These are phyloP conservation scores for Didymella pinodella DNA, from an alignment of 2,329 filamentous ascomycete species.

Conservation along the genomic window DNA sequence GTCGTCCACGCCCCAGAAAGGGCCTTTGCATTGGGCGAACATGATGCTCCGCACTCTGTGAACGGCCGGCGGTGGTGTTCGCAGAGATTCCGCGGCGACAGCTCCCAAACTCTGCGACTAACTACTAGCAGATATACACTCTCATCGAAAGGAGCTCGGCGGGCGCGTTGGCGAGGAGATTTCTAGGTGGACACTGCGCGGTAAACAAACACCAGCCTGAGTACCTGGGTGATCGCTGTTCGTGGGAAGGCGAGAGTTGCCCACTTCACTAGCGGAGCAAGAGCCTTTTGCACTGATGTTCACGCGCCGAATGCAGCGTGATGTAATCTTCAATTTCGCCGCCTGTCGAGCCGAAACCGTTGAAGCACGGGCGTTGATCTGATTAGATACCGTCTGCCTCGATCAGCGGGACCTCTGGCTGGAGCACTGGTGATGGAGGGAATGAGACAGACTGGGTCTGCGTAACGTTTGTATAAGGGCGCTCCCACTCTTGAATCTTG, in stretches of 20 bases:
- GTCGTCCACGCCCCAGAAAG: slow-evolving; percentile 68
- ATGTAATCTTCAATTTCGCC: slow-evolving; percentile 22
- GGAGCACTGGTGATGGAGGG: not conserved
- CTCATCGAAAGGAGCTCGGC: slow-evolving; percentile 24
- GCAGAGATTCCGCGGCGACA: slow-evolving; percentile 23
- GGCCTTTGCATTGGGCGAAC: slow-evolving; percentile 65
- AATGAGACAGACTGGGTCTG: not conserved
- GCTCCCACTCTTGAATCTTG: not conserved
- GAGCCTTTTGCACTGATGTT: slow-evolving; percentile 23
- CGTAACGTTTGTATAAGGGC: slow-evolving; percentile 8
- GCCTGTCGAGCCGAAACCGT: slow-evolving; percentile 14
- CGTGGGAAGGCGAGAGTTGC: slow-evolving; percentile 14
- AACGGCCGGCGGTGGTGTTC: slow-evolving; percentile 24
- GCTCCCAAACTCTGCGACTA: slow-evolving; percentile 29
- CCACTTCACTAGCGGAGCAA: slow-evolving; percentile 18
- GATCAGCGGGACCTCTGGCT: not conserved
- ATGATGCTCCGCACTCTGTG: slow-evolving; percentile 47
- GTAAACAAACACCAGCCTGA: slow-evolving; percentile 20
- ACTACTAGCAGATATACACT: slow-evolving; percentile 26
- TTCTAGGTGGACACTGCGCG: slow-evolving; percentile 6
- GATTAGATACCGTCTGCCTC: slow-evolving; percentile 20
- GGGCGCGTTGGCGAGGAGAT: slow-evolving; percentile 13
- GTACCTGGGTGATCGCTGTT: slow-evolving; percentile 22
- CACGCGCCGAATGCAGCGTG: slow-evolving; percentile 22
- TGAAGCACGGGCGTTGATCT: slow-evolving; percentile 19